A percentile compares a stretch with the other conserved stretches of the same genome.
These are phyloP conservation scores for Pholiota adiposa DNA, from an alignment of 1,284 basidiomycete species.

Conservation along the genomic window DNA sequence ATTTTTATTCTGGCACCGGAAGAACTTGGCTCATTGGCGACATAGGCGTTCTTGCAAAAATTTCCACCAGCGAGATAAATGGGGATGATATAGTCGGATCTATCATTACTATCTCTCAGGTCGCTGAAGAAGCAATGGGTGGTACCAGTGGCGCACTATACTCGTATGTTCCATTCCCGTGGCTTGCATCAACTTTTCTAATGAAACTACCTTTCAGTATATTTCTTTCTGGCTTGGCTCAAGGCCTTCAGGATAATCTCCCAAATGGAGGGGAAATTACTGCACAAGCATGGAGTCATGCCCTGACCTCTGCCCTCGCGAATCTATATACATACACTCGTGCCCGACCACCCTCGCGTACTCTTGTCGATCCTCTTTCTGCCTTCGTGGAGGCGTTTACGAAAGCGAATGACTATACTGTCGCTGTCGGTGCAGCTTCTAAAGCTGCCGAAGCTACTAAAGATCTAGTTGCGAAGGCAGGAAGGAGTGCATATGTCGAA, in stretches of 20 bases:
- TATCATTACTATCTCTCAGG: conserved; percentile 72
- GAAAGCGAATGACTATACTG: conserved; percentile 37
- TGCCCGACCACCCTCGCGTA: conserved; percentile 88
- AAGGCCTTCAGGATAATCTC: conserved; percentile 61
- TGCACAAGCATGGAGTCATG: conserved; percentile 63
- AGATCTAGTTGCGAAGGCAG: conserved; percentile 83
- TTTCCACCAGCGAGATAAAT: conserved; percentile 53
- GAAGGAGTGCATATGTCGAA: conserved; percentile 88
- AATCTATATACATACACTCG: conserved; percentile 88
- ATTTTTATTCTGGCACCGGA: background rate
- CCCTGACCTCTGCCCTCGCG: conserved; percentile 64
- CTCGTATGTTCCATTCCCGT: conserved; percentile 56
- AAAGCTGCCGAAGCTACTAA: conserved; percentile 77
- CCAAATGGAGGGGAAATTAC: conserved; percentile 39
- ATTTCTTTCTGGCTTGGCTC: conserved; percentile 85
- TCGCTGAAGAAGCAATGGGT: conserved; percentile 88
- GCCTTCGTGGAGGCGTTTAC: conserved; percentile 71
- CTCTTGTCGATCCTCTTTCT: conserved; percentile 89
- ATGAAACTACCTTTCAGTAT: conserved; percentile 55
- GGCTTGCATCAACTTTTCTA: background rate
- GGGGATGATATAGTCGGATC: conserved; percentile 65
- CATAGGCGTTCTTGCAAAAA: conserved; percentile 55
- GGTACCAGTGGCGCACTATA: conserved; percentile 93
- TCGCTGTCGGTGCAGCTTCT: conserved; percentile 61
- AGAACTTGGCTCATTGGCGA: background rate